These are phyloP conservation scores for Mortierella sp. DNA, from an alignment of 371 early-diverging fungal genomes.

Conservation along the genomic window DNA sequence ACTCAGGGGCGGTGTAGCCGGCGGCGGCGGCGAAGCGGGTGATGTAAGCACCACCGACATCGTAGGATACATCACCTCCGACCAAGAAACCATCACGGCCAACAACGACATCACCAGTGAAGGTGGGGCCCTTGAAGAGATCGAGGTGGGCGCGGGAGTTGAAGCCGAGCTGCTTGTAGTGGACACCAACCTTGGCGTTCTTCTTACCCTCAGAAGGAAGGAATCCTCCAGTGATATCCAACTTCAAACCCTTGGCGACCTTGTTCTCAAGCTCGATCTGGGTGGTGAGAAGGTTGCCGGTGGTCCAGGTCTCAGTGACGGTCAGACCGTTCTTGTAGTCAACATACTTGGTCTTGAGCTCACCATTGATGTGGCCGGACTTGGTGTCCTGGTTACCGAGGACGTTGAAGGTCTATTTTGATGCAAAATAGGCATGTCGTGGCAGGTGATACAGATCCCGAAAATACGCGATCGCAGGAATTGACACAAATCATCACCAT, in stretches of 20 bases:
- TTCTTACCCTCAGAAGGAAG: conserved; percentile 68
- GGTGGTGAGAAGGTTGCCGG: conserved; percentile 91
- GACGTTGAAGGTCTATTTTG: conserved; percentile 93
- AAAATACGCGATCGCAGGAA: conserved; percentile 1
- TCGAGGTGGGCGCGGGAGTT: conserved; percentile 80
- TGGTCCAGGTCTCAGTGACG: conserved; percentile 96
- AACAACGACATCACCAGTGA: conserved; percentile 80
- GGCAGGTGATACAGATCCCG: conserved; percentile 8
- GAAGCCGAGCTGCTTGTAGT: conserved; percentile 88
- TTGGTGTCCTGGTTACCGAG: conserved; percentile 94
- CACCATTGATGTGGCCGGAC: conserved; percentile 93
- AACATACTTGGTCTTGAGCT: conserved; percentile 96
- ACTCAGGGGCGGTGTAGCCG: conserved; percentile 91
- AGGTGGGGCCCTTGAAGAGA: conserved; percentile 85
- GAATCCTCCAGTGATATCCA: conserved; percentile 72
- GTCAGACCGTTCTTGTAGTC: conserved; percentile 94
- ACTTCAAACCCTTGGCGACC: conserved; percentile 89
- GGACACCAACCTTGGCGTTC: conserved; percentile 79
- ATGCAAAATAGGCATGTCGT: neutral
- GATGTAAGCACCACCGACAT: conserved; percentile 87
- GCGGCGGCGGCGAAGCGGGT: conserved; percentile 88
- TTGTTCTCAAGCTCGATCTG: conserved; percentile 95
- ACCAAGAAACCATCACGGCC: conserved; percentile 88
- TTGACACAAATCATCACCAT: neutral
- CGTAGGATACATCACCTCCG: conserved; percentile 95